A percentile compares a stretch with the other conserved stretches of the same genome.
These are phyloP conservation scores for Ophiocordyceps camponoti-saundersi DNA, from an alignment of 2,329 filamentous ascomycete genomes.

Conservation along the genomic window DNA sequence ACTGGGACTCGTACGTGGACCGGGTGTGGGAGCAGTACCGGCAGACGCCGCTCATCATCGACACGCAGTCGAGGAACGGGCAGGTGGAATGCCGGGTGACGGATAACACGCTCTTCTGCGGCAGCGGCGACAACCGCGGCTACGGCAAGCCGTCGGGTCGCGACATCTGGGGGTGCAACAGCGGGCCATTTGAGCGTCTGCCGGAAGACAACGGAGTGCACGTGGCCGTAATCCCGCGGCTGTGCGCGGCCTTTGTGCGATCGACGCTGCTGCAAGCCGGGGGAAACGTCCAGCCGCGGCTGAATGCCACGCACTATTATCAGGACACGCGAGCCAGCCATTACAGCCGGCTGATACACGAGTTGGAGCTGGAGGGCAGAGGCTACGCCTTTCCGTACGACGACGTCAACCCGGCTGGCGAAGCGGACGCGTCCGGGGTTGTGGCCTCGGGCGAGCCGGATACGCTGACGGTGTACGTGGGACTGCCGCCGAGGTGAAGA, in stretches of 20 bases:
- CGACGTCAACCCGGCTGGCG: conserved; percentile 42
- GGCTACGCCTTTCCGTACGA: conserved; percentile 55
- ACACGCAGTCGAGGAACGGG: conserved; percentile 23
- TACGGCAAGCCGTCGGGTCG: conserved; percentile 24
- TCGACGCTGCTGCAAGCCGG: conserved; percentile 26
- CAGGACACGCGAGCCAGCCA: conserved; percentile 27
- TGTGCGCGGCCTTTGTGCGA: conserved; percentile 34
- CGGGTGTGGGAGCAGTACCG: conserved; percentile 27
- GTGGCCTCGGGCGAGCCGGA: conserved; percentile 10
- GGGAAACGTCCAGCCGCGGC: conserved; percentile 27
- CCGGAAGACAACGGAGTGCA: conserved; percentile 21
- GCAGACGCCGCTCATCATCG: conserved; percentile 19
- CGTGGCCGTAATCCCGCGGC: conserved; percentile 24
- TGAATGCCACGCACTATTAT: conserved; percentile 25
- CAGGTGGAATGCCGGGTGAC: conserved; percentile 21
- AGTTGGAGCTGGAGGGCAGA: conserved; percentile 37
- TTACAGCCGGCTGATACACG: conserved; percentile 43
- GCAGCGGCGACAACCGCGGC: conserved; percentile 20
- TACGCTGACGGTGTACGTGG: conserved; percentile 13
- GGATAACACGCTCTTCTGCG: conserved; percentile 19
- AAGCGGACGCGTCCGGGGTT: conserved; percentile 26
- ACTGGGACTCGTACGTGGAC: conserved; percentile 28
- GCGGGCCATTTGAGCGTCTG: conserved; percentile 24
- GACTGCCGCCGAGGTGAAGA: conserved; percentile 4
- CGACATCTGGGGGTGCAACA: conserved; percentile 35